Conservation (phyloP, 768 basidiomycete genomes). For the Kondoa subrosea region DNA sequence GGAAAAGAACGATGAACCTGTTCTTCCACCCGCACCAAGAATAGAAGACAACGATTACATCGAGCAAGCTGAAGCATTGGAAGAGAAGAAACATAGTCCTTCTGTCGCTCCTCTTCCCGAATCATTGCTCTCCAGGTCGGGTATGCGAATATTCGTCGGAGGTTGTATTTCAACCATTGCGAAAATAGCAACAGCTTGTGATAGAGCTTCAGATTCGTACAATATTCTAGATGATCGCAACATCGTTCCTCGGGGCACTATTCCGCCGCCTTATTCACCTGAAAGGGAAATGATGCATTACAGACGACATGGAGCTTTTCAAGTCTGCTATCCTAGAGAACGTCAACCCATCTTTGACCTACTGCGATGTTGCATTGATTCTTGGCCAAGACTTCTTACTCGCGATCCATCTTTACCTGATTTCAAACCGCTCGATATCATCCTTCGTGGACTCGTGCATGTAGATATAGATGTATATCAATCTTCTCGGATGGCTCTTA, state of each 20-base stretch:
- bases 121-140: slow-evolving; percentile 44
- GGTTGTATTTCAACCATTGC: slow-evolving; percentile 45
- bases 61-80: slow-evolving; percentile 45
- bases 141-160: slow-evolving; percentile 56
- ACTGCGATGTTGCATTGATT: slow-evolving; percentile 58
- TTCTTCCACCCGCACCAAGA: slow-evolving; percentile 50
- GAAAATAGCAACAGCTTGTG: slow-evolving; percentile 44
- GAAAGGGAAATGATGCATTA: slow-evolving; percentile 30
- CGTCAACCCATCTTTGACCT: slow-evolving; percentile 50
- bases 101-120: slow-evolving; percentile 45
- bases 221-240: slow-evolving; percentile 73
- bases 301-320: slow-evolving; percentile 52
- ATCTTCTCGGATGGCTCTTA: slow-evolving; percentile 51
- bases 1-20: slow-evolving; percentile 56
- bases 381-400: slow-evolving; percentile 67
- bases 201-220: slow-evolving; percentile 53
- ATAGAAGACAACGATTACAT: slow-evolving; percentile 35
- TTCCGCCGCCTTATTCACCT: not conserved
- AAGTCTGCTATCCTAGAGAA: slow-evolving; percentile 50
- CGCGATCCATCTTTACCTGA: slow-evolving; percentile 36
- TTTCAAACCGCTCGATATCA: slow-evolving; percentile 53
- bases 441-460: slow-evolving; percentile 65
- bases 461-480: slow-evolving; percentile 59
- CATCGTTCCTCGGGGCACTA: slow-evolving; percentile 14
- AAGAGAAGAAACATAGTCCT: slow-evolving; percentile 40